phyloP scores from a whole-genome alignment of 148 eudicot genomes.

The Diospyros kaki region DNA sequence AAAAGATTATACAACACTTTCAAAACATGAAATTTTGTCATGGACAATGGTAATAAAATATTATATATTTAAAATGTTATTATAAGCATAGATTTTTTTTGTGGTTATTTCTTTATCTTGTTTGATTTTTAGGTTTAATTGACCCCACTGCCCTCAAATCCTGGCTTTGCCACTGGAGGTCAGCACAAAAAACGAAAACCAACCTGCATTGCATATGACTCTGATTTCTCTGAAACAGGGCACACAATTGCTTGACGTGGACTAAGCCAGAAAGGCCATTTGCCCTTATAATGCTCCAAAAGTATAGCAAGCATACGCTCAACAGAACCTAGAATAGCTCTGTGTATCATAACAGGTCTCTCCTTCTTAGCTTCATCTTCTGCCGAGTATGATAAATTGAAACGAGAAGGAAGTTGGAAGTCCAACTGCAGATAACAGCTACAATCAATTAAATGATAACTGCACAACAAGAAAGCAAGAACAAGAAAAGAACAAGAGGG shows the following conservation, averaged over 20 bases:
- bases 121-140: too few species aligned
- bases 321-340: slow-evolving; percentile 95
- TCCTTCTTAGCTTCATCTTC: slow-evolving; percentile 96
- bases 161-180: too few species aligned
- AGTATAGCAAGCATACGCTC: slow-evolving; percentile 98
- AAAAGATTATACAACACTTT: too few species aligned
- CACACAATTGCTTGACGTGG: slow-evolving; percentile 94
- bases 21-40: too few species aligned
- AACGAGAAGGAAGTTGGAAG: slow-evolving; percentile 88
- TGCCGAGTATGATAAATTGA: slow-evolving; percentile 85
- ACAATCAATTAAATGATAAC: slow-evolving; percentile 1
- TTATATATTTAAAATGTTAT: too few species aligned
- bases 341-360: slow-evolving; percentile 94
- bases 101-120: too few species aligned
- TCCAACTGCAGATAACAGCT: slow-evolving; percentile 60
- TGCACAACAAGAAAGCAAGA: not conserved
- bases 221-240: slow-evolving; percentile 84
- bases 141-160: too few species aligned
- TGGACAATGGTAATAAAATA: too few species aligned
- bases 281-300: slow-evolving; percentile 96
- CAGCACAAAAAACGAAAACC: too few species aligned
- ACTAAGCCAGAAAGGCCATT: slow-evolving; percentile 99
- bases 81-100: too few species aligned
- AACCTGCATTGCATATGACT: slow-evolving; percentile 79
- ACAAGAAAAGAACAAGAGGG: not conserved